These are phyloP conservation scores for Striga hermonthica DNA, from an alignment of 305 asterid genomes.

Conservation along the genomic window DNA sequence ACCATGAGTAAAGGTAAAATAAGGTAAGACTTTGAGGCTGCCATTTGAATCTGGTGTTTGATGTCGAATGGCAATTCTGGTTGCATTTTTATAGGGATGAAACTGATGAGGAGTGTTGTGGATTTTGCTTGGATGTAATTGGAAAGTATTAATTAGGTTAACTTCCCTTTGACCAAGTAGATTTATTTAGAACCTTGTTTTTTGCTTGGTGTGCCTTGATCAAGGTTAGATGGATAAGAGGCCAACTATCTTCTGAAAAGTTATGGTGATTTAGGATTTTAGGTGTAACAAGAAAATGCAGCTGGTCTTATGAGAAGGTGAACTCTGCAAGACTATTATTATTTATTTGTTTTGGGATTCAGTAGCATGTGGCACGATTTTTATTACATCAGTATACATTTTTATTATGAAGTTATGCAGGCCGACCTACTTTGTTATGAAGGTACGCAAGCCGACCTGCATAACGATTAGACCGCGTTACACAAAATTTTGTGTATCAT, in stretches of 20 bases:
- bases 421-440: too few relatives aligned
- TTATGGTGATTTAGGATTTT: neutral
- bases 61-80: conserved; percentile 1
- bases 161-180: conserved; percentile 19
- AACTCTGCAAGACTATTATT: too few relatives aligned
- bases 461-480: too few relatives aligned
- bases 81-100: conserved; percentile 22
- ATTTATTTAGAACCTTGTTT: neutral
- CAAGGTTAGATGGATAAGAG: conserved; percentile 25
- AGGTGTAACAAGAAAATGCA: conserved; percentile 15
- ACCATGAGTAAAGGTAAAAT: conserved; percentile 25
- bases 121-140: conserved; percentile 23
- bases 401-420: too few relatives aligned
- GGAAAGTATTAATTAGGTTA: conserved; percentile 21
- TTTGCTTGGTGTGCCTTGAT: neutral
- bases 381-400: too few relatives aligned
- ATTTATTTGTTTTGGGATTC: too few relatives aligned
- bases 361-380: too few relatives aligned
- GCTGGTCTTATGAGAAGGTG: neutral
- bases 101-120: too few relatives aligned
- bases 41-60: conserved; percentile 27
- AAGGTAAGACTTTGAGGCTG: conserved; percentile 17
- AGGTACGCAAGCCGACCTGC: too few relatives aligned
- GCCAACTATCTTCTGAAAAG: conserved; percentile 18
- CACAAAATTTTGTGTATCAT: too few relatives aligned